Evolutionary conservation across 192 early-diverging fungal species (phyloP).

Genomic region (Rhizophagus clarus): DNA sequence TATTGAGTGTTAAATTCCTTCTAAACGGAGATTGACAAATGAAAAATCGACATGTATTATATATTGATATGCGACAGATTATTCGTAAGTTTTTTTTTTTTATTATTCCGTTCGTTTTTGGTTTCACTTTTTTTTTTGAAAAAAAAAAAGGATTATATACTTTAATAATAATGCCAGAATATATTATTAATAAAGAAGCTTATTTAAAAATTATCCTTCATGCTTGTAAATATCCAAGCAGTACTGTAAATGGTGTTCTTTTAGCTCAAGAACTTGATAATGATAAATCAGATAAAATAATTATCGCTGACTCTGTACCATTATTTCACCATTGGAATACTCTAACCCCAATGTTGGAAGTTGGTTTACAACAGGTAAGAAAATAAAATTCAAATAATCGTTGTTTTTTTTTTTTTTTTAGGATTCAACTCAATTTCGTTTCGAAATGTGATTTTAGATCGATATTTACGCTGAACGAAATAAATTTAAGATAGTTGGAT

Average conservation of each 20-base stretch:
- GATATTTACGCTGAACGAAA: constrained; percentile 56
- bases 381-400: background rate
- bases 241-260: constrained; percentile 79
- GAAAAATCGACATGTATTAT: background rate
- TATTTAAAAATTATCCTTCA: constrained; percentile 81
- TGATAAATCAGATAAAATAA: constrained; percentile 21
- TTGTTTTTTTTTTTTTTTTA: constrained; percentile 17
- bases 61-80: background rate
- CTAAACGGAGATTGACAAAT: background rate
- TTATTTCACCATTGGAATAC: constrained; percentile 81
- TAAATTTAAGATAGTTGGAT: constrained; percentile 58
- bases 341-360: constrained; percentile 81
- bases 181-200: constrained; percentile 44
- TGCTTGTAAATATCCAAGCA: constrained; percentile 78
- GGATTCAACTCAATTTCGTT: background rate
- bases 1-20: too few species aligned
- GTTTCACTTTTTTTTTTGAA: background rate
- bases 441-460: constrained; percentile 42
- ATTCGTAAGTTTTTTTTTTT: background rate
- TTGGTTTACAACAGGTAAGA: constrained; percentile 78
- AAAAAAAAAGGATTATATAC: background rate
- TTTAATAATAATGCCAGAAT: constrained; percentile 7
- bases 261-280: constrained; percentile 47
- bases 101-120: too few species aligned
- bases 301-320: constrained; percentile 75